A percentile compares a stretch with the other conserved stretches of the same genome.
Evolutionary conservation across 495 filamentous ascomycete genomes (phyloP).

Genomic region (Penicillium salamii): DNA sequence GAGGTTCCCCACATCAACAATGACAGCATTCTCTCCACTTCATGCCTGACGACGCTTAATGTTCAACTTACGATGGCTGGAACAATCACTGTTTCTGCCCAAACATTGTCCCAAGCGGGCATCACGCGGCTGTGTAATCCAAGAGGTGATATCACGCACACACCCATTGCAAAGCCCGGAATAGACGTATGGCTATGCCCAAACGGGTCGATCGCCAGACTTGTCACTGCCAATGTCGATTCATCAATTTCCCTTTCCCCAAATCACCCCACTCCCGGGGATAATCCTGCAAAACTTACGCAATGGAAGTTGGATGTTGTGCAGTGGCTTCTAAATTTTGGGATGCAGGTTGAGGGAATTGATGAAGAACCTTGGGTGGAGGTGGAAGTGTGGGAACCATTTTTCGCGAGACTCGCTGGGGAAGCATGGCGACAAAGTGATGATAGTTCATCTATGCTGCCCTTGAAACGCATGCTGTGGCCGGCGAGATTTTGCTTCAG

Average conservation of each 20-base stretch:
- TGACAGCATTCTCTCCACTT: slow-evolving; percentile 25
- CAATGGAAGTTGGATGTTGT: slow-evolving; percentile 41
- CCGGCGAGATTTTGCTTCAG: slow-evolving; percentile 47
- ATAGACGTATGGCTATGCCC: slow-evolving; percentile 51
- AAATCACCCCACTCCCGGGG: slow-evolving; percentile 9
- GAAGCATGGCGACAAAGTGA: slow-evolving; percentile 35
- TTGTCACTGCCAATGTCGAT: slow-evolving; percentile 30
- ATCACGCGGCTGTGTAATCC: slow-evolving; percentile 33
- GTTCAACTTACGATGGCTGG: slow-evolving; percentile 38
- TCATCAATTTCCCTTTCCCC: slow-evolving; percentile 22
- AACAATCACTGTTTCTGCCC: slow-evolving; percentile 37
- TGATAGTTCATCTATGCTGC: slow-evolving; percentile 32
- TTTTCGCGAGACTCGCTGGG: slow-evolving; percentile 42
- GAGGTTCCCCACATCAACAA: slow-evolving; percentile 29
- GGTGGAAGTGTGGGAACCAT: slow-evolving; percentile 47
- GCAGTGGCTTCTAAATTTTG: slow-evolving; percentile 42
- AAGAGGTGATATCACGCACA: slow-evolving; percentile 16
- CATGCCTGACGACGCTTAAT: slow-evolving; percentile 39
- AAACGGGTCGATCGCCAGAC: slow-evolving; percentile 45
- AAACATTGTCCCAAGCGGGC: slow-evolving; percentile 38
- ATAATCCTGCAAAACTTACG: slow-evolving; percentile 17
- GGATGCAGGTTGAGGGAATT: slow-evolving; percentile 30
- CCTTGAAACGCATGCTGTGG: slow-evolving; percentile 47
- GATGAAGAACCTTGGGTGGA: slow-evolving; percentile 44
- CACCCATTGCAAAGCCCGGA: slow-evolving; percentile 22